phyloP scores from a whole-genome alignment of 164 flowering plant species.

The Malania oleifera region DNA sequence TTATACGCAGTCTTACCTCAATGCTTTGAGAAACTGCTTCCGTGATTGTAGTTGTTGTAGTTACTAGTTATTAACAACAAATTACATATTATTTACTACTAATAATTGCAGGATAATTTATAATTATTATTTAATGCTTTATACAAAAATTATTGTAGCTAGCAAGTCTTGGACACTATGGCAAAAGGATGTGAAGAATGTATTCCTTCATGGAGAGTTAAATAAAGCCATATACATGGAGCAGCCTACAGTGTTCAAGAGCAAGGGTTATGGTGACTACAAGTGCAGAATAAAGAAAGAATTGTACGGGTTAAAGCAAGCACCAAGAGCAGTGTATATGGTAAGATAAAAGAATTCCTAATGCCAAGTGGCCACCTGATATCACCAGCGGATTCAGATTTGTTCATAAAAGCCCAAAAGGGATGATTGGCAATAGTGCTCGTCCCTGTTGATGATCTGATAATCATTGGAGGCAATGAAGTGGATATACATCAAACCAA shows the following conservation, averaged over 20 bases:
- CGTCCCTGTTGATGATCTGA: neutral
- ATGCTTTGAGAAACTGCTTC: too few relatives aligned
- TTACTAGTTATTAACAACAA: too few relatives aligned
- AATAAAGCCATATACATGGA: neutral
- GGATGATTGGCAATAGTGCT: neutral
- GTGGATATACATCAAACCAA: neutral
- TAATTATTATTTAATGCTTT: too few relatives aligned
- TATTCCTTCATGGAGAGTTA: neutral
- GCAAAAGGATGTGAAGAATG: constrained; percentile 1
- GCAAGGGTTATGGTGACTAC: neutral
- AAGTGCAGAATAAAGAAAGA: neutral
- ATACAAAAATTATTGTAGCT: too few relatives aligned
- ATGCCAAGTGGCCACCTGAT: neutral
- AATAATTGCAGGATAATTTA: too few relatives aligned
- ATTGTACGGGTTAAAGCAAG: neutral
- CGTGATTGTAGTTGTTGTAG: too few relatives aligned
- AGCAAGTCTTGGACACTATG: neutral
- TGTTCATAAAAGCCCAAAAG: neutral
- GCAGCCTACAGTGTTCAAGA: neutral
- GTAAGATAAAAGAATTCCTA: neutral
- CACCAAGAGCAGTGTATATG: too few relatives aligned
- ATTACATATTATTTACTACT: too few relatives aligned
- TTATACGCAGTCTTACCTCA: too few relatives aligned
- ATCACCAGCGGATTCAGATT: neutral
- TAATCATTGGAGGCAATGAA: neutral